Conservation (phyloP, 352 stramenopile species). For the Globisporangium cederbergense region DNA sequence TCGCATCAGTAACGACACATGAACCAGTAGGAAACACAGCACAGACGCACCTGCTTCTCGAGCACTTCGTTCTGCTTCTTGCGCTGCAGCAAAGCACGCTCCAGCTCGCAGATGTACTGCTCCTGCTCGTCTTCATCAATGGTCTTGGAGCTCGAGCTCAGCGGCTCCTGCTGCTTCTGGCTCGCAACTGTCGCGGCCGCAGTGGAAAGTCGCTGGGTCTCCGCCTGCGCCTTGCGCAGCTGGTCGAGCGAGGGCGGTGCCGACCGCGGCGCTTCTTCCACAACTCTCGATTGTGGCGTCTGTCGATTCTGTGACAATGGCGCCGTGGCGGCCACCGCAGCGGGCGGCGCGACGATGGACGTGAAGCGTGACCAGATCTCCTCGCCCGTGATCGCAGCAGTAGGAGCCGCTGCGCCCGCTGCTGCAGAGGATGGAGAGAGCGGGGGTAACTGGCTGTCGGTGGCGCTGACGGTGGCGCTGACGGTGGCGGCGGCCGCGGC, state of each 20-base stretch:
- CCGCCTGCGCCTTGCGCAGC: slow-evolving; percentile 15
- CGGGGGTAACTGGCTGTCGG: slow-evolving; percentile 16
- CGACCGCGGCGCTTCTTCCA: slow-evolving; percentile 7
- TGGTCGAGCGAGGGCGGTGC: slow-evolving; percentile 17
- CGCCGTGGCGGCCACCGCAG: neutral
- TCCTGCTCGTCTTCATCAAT: slow-evolving; percentile 64
- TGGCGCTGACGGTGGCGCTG: neutral
- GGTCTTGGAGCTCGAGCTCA: slow-evolving; percentile 2
- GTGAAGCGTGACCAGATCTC: slow-evolving; percentile 39
- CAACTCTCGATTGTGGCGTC: neutral
- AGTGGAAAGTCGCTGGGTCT: neutral
- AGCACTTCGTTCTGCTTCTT: slow-evolving; percentile 73
- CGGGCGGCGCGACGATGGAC: slow-evolving; percentile 44
- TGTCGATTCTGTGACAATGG: slow-evolving; percentile 11
- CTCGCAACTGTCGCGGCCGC: neutral
- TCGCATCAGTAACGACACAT: neutral
- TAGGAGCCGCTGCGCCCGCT: neutral
- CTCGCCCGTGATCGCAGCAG: slow-evolving; percentile 18
- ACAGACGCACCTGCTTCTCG: slow-evolving; percentile 34
- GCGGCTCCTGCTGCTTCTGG: slow-evolving; percentile 4
- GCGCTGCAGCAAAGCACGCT: slow-evolving; percentile 64
- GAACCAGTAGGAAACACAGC: neutral
- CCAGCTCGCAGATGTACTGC: slow-evolving; percentile 75
- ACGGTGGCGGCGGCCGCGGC: slow-evolving; percentile 8
- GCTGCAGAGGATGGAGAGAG: slow-evolving; percentile 2